Evolutionary conservation across 169 alveolate genomes (phyloP).

Genomic region (Fabrea salina): DNA sequence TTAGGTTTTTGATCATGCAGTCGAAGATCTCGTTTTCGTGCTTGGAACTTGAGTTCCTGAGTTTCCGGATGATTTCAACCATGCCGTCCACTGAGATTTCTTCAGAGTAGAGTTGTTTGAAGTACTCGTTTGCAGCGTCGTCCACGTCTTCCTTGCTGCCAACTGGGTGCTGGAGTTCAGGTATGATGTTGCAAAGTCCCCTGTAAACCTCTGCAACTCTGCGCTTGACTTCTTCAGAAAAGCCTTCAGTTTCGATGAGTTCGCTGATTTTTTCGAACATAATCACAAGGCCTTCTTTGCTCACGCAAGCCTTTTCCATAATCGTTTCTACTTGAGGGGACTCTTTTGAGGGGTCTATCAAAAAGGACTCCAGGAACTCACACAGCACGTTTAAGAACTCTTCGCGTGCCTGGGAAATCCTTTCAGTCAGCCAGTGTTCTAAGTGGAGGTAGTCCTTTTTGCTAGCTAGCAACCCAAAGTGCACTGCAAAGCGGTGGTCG

Average conservation of each 20-base stretch:
- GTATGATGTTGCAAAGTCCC: conserved; percentile 53
- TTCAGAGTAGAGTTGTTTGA: conserved; percentile 69
- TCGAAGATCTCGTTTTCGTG: conserved; percentile 84
- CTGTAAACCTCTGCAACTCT: conserved; percentile 49
- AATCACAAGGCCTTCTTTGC: conserved; percentile 66
- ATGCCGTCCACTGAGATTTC: conserved; percentile 64
- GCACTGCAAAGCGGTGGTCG: conserved; percentile 79
- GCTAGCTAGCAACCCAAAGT: conserved; percentile 81
- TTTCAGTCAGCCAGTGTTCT: conserved; percentile 76
- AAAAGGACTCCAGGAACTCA: conserved; percentile 69
- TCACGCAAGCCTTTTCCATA: conserved; percentile 75
- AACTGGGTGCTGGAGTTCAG: conserved; percentile 52
- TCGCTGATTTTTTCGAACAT: conserved; percentile 64
- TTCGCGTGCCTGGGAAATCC: conserved; percentile 70
- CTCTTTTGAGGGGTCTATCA: conserved; percentile 42
- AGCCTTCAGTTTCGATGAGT: conserved; percentile 24
- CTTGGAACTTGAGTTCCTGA: conserved; percentile 54
- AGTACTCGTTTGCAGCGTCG: conserved; percentile 73
- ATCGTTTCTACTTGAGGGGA: conserved; percentile 39
- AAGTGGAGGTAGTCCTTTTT: conserved; percentile 85
- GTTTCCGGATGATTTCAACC: conserved; percentile 53
- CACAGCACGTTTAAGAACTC: conserved; percentile 72
- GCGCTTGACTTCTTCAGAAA: conserved; percentile 41
- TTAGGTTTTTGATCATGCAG: conserved; percentile 84
- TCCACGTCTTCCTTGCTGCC: conserved; percentile 69